Conservation (phyloP, 1,139 yeast genomes). For the Hyphopichia buzzinii region DNA sequence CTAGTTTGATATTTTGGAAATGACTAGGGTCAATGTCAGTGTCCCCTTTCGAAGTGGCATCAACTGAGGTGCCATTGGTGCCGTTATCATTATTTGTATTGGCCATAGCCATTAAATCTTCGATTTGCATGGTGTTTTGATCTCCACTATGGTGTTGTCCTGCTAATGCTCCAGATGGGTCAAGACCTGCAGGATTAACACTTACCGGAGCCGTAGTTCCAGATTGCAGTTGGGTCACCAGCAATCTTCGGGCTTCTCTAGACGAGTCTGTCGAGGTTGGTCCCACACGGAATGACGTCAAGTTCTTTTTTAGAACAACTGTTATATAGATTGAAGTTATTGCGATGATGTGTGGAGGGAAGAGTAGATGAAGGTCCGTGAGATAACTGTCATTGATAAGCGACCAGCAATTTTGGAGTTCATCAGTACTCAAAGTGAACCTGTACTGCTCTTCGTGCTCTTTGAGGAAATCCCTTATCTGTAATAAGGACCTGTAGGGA, state of each 20-base stretch:
- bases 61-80: constrained; percentile 1
- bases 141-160: constrained; percentile 3
- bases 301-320: constrained; percentile 52
- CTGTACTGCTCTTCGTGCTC: constrained; percentile 26
- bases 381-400: constrained; percentile 85
- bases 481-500: constrained; percentile 76
- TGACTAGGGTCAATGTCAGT: constrained; percentile 15
- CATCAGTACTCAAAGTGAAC: constrained; percentile 56
- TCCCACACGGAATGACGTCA: constrained; percentile 18
- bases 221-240: neutral
- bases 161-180: neutral
- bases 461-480: constrained; percentile 49
- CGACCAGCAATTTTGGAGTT: constrained; percentile 85
- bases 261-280: constrained; percentile 1
- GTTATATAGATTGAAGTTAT: constrained; percentile 76
- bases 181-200: neutral
- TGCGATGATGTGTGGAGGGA: constrained; percentile 92
- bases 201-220: constrained; percentile 4
- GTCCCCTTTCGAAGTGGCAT: constrained; percentile 4
- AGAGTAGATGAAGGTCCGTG: constrained; percentile 77
- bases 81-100: constrained; percentile 2
- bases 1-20: constrained; percentile 29
- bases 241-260: neutral
- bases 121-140: constrained; percentile 28
- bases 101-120: constrained; percentile 36